These are phyloP conservation scores for Venturia nashicola DNA, from an alignment of 2,329 filamentous ascomycete species.

Conservation along the genomic window DNA sequence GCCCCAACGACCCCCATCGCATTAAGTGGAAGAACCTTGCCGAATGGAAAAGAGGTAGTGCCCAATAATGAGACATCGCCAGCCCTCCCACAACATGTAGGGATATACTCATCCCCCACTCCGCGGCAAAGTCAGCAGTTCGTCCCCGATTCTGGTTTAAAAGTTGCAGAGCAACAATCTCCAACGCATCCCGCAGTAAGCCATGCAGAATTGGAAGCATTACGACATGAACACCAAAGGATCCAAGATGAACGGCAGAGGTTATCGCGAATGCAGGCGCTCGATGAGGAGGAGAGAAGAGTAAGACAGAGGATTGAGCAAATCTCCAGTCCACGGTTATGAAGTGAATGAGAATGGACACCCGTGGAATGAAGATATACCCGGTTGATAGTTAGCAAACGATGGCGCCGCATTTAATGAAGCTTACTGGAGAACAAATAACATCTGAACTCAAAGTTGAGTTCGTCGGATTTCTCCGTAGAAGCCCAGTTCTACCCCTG, in stretches of 20 bases:
- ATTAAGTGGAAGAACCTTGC: neutral
- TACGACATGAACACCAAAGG: neutral
- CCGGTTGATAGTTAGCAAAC: too few species aligned
- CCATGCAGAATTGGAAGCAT: neutral
- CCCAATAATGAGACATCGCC: neutral
- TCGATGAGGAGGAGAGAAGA: neutral
- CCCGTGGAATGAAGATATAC: too few species aligned
- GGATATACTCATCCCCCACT: neutral
- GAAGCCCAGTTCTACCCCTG: too few species aligned
- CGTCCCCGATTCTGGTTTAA: neutral
- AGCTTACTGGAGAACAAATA: too few species aligned
- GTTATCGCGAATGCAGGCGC: neutral
- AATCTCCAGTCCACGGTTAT: neutral
- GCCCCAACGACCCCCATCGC: neutral
- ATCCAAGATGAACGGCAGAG: neutral
- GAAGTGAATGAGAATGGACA: too few species aligned
- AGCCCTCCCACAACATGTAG: neutral
- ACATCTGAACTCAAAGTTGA: too few species aligned
- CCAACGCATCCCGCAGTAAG: neutral
- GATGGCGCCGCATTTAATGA: too few species aligned
- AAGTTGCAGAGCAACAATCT: neutral
- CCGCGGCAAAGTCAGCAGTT: neutral
- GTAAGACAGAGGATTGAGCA: neutral
- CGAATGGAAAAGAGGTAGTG: neutral
- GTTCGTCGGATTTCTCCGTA: too few species aligned